These are phyloP conservation scores for Spathaspora sp. DNA, from an alignment of 805 yeast species.

Conservation along the genomic window DNA sequence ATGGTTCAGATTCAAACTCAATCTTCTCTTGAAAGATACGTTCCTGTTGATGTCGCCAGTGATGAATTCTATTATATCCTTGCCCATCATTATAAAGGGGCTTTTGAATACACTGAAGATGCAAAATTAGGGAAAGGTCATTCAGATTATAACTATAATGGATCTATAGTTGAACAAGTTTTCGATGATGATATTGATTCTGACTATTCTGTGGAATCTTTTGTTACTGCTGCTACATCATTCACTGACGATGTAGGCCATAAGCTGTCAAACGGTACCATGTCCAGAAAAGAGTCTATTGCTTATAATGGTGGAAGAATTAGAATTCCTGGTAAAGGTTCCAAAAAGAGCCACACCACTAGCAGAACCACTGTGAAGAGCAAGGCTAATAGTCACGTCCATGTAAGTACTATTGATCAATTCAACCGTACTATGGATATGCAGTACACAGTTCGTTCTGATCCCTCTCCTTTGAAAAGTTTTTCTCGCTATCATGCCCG, in stretches of 20 bases:
- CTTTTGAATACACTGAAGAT: slow-evolving; percentile 15
- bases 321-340: slow-evolving; percentile 1
- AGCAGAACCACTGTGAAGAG: neutral
- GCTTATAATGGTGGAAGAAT: slow-evolving; percentile 7
- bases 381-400: neutral
- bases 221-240: slow-evolving; percentile 28
- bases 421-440: neutral
- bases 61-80: slow-evolving; percentile 17
- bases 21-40: slow-evolving; percentile 23
- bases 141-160: neutral
- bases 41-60: slow-evolving; percentile 18
- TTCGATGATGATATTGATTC: slow-evolving; percentile 16
- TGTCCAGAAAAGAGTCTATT: too few relatives aligned
- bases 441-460: neutral
- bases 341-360: neutral
- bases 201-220: slow-evolving; percentile 26
- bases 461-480: slow-evolving; percentile 22
- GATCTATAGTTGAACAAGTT: neutral
- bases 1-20: slow-evolving; percentile 23
- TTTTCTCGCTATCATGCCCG: slow-evolving; percentile 51
- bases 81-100: slow-evolving; percentile 14
- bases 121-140: slow-evolving; percentile 14
- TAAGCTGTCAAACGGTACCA: neutral
- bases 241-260: slow-evolving; percentile 16
- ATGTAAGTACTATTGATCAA: neutral